Conservation (phyloP, 2,329 filamentous ascomycete species). For the Sporothrix euskadiensis region DNA sequence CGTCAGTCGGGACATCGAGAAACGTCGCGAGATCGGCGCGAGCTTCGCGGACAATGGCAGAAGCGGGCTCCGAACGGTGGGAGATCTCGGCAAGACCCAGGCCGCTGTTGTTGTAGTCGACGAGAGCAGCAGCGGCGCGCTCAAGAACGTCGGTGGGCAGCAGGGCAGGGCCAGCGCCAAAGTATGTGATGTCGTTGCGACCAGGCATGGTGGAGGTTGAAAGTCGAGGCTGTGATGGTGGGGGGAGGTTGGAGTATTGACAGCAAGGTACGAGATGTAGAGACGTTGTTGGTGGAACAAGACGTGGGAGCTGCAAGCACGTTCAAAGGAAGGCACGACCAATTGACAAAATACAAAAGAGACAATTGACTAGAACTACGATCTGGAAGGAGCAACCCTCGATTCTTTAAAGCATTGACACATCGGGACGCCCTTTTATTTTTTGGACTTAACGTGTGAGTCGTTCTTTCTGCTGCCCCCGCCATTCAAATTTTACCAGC, state of each 20-base stretch:
- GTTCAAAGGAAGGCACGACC: conserved; percentile 4
- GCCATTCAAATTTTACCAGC: conserved; percentile 21
- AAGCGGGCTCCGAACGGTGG: conserved; percentile 78
- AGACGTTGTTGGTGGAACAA: not conserved
- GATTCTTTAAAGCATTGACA: not conserved
- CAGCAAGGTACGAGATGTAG: not conserved
- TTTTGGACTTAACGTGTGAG: not conserved
- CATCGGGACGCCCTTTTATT: not conserved
- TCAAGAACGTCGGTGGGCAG: conserved; percentile 81
- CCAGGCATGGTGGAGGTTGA: conserved; percentile 26
- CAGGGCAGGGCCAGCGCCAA: conserved; percentile 86
- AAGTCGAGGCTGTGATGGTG: not conserved
- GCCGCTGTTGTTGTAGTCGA: conserved; percentile 79
- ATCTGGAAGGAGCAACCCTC: conserved; percentile 3
- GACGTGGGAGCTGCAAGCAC: not conserved
- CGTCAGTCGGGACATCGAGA: conserved; percentile 70
- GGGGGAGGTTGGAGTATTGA: not conserved
- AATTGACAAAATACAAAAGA: not conserved
- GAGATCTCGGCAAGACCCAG: conserved; percentile 88
- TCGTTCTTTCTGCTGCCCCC: conserved; percentile 10
- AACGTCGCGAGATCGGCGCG: conserved; percentile 72
- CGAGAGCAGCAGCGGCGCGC: conserved; percentile 70
- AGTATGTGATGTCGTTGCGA: conserved; percentile 45
- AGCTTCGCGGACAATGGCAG: conserved; percentile 74
- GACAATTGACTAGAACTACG: not conserved